Base-by-base conservation (phyloP, 2,329 filamentous ascomycete genomes). In the Botrytis fabae region DNA sequence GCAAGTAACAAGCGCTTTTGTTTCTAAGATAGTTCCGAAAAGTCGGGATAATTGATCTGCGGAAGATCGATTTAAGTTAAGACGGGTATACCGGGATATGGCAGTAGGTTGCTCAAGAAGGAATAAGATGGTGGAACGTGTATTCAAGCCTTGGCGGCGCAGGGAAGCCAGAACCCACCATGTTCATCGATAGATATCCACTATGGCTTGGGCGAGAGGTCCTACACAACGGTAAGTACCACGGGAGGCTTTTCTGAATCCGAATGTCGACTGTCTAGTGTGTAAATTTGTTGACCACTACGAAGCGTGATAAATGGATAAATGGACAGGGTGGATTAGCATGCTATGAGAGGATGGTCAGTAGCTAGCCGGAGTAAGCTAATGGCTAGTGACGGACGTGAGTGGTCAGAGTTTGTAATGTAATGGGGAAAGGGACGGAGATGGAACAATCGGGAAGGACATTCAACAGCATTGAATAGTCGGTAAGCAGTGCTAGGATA, bases 21-120 rank as follows among this genome's bases (percentile, higher is more conserved):
- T 57, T 64, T 51, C 51, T 42, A 40, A 59, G 51, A 72, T 69
- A 72, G 63, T 69, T 59, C 63, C 70, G 54, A 72, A 69, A 72
- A 68, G 25, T 72, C 70, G 63, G 70, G 70, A 72, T 69, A 51
- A 61, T 69, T 69, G 70, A 72, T 72, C 70, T 51, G 48, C 62
- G 63, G 62, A 72, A 72, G 70, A 66, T 71, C 48, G 70, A 71
- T 71, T 71, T 71, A 71, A 62, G 70, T 65, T 60, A 71, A 71
- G 70, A 28, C 51, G 63, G 51, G 51, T 68, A 16, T 69, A 48
- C 70, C 51, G 63, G 70, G 70, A 69, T 72, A 54, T 68, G 32
- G 63, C 61, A 68, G 54, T 22, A 68, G 44, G 70, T 40, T 69
- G 40, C 70, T 51, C 69, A 72, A 72, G 70, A 72, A 61, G 70